These are phyloP conservation scores for Chimonanthus salicifolius DNA, from an alignment of 164 flowering plant genomes.

Conservation along the genomic window DNA sequence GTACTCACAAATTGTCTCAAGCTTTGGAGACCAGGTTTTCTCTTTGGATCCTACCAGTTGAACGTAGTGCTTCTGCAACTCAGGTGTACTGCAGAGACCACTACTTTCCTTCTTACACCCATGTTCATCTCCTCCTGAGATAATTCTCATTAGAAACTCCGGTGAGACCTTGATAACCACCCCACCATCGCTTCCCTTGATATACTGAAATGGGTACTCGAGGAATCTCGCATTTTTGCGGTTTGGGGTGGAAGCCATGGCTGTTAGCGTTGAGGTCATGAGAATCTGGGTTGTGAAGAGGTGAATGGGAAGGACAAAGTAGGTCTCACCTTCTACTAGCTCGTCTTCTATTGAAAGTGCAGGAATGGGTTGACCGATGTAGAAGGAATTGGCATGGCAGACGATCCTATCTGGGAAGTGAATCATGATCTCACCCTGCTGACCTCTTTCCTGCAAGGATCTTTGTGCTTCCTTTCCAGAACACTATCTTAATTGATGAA, in stretches of 20 bases:
- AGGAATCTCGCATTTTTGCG: conserved; percentile 16
- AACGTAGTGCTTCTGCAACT: conserved; percentile 75
- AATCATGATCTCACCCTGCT: conserved; percentile 88
- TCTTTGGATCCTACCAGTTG: conserved; percentile 62
- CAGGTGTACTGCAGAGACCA: conserved; percentile 78
- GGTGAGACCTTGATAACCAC: conserved; percentile 66
- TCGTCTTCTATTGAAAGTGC: conserved; percentile 47
- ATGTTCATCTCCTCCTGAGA: conserved; percentile 14
- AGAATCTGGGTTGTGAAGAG: conserved; percentile 37
- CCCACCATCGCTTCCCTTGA: conserved; percentile 50
- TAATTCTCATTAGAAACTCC: conserved; percentile 48
- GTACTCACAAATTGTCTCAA: conserved; percentile 70
- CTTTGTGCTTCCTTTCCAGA: conserved; percentile 53
- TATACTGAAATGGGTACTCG: conserved; percentile 49
- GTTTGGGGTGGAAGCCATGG: conserved; percentile 29
- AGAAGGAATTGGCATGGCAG: conserved; percentile 81
- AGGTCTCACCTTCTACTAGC: conserved; percentile 49
- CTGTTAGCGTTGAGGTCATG: conserved; percentile 40
- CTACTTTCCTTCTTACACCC: neutral
- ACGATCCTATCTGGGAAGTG: conserved; percentile 69
- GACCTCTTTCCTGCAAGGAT: conserved; percentile 32
- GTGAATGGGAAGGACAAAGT: conserved; percentile 78
- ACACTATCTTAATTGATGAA: conserved; percentile 43
- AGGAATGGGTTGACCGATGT: conserved; percentile 70
- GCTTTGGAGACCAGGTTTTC: conserved; percentile 81